Base-by-base conservation (phyloP, 768 basidiomycete species). In the Termitomyces bulborhizus region DNA sequence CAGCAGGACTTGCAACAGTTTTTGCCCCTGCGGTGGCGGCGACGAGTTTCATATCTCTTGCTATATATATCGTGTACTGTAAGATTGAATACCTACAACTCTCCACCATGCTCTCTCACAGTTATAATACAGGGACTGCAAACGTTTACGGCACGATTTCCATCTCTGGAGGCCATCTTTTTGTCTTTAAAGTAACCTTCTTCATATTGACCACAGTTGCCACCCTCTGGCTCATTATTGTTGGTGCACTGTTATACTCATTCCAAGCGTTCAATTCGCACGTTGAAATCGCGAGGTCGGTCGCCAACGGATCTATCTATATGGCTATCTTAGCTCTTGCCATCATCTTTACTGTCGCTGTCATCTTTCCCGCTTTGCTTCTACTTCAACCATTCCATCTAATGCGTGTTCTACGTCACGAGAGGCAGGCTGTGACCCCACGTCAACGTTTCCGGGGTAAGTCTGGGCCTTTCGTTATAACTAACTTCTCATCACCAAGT, bases 371-470 rank as follows among this genome's bases (percentile, higher is more conserved):
- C 9, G 90, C 79, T 21, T 66, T 90, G 26, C 77, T 90, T 41
- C 58, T 91, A 58, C 73, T 93, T n/a, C 89, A 90, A 66, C 87
- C 88, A 7, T 57, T 78, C 36, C 77, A 83, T 31, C 68, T 91
- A 26, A 82, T 81, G 79, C 73, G 67, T 48, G 78, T 86, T 18
- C 56, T 81, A 40, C 74, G 75, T 31, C 76, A 80, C 3, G 81
- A 86, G 64, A 77, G 71, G 56, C 72, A 75, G 32, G 84, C 86
- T 9, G 62, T 86, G 21, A 93, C 90, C 7, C 90, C 90, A 44
- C 76, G 90, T 39, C 85, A 92, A 66, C 76, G 81, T 18, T 93
- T 91, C 71, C 73, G 90, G 73, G 82, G 90, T 90, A 61, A 55
- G 81, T 69, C 12, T 37, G 5, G 27, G 15, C 49, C 36, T 29